phyloP scores from a whole-genome alignment of 495 filamentous ascomycete genomes.

The Xylaria venustula region DNA sequence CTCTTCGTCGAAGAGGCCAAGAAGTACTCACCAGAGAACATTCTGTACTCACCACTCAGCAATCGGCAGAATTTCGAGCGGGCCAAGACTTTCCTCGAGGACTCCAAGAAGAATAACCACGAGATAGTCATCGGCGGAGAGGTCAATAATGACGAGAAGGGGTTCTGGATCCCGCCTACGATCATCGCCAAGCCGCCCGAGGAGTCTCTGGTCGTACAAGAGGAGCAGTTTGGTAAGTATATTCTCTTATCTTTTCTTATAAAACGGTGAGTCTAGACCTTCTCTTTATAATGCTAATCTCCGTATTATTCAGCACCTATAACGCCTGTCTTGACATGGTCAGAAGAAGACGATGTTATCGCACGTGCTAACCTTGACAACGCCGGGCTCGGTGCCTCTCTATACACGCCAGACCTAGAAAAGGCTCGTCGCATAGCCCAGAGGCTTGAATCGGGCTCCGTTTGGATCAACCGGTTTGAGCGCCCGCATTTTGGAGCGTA shows the following conservation, averaged over 20 bases:
- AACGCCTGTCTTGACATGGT: conserved; percentile 55
- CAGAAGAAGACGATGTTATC: conserved; percentile 58
- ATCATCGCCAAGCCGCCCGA: conserved; percentile 50
- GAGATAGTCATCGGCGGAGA: conserved; percentile 42
- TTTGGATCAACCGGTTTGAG: conserved; percentile 59
- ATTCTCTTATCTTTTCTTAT: neutral
- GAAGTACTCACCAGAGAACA: conserved; percentile 44
- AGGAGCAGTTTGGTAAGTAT: conserved; percentile 50
- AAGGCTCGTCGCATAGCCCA: conserved; percentile 50
- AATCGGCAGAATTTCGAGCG: conserved; percentile 60
- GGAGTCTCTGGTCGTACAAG: conserved; percentile 39
- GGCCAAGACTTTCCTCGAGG: conserved; percentile 46
- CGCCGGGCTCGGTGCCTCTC: conserved; percentile 56
- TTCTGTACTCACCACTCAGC: conserved; percentile 55
- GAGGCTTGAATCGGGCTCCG: conserved; percentile 52
- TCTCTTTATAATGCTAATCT: conserved; percentile 1
- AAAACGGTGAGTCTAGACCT: too few species aligned
- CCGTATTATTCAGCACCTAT: conserved; percentile 44
- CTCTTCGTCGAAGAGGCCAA: conserved; percentile 56
- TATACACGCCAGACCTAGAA: conserved; percentile 55
- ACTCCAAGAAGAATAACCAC: conserved; percentile 44
- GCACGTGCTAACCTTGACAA: conserved; percentile 54
- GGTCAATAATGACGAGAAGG: conserved; percentile 31
- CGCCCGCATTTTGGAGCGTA: conserved; percentile 50
- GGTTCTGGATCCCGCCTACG: conserved; percentile 49